These are phyloP conservation scores for Termitomyces sp. DNA, from an alignment of 1,284 basidiomycete genomes.

Conservation along the genomic window DNA sequence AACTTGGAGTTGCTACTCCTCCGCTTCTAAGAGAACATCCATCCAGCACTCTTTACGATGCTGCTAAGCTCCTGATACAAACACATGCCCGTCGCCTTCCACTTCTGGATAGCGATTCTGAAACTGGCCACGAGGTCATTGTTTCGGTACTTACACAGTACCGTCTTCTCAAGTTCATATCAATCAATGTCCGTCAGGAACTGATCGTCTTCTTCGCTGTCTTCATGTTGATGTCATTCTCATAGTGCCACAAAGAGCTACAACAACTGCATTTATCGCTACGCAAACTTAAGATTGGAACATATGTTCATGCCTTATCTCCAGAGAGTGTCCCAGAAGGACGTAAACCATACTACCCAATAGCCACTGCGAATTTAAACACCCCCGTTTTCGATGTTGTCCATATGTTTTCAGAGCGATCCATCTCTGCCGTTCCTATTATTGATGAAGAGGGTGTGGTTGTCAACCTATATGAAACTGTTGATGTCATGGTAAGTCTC, in stretches of 20 bases:
- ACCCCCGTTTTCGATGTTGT: constrained; percentile 98
- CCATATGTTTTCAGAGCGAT: constrained; percentile 95
- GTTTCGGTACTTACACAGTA: constrained; percentile 97
- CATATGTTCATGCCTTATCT: constrained; percentile 66
- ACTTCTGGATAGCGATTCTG: constrained; percentile 88
- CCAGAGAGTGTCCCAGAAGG: constrained; percentile 37
- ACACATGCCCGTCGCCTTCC: constrained; percentile 95
- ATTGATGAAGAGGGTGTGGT: constrained; percentile 92
- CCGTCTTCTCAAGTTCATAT: constrained; percentile 95
- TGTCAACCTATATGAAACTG: constrained; percentile 96
- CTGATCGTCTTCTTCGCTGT: neutral
- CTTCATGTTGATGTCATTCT: constrained; percentile 10
- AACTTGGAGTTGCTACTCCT: constrained; percentile 88
- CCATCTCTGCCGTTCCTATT: constrained; percentile 97
- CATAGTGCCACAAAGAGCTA: constrained; percentile 69
- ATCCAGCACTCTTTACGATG: constrained; percentile 83
- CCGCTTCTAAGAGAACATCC: constrained; percentile 91
- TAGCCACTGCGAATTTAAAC: constrained; percentile 87
- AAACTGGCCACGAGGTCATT: constrained; percentile 94
- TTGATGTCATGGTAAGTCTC: constrained; percentile 90
- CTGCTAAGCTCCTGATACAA: constrained; percentile 86
- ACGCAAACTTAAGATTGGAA: constrained; percentile 88
- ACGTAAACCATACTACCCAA: constrained; percentile 77
- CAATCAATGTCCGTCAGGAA: constrained; percentile 83
- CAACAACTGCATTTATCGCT: constrained; percentile 75